Conservation (phyloP, 169 alveolate species). For the Plasmodium knowlesi region DNA sequence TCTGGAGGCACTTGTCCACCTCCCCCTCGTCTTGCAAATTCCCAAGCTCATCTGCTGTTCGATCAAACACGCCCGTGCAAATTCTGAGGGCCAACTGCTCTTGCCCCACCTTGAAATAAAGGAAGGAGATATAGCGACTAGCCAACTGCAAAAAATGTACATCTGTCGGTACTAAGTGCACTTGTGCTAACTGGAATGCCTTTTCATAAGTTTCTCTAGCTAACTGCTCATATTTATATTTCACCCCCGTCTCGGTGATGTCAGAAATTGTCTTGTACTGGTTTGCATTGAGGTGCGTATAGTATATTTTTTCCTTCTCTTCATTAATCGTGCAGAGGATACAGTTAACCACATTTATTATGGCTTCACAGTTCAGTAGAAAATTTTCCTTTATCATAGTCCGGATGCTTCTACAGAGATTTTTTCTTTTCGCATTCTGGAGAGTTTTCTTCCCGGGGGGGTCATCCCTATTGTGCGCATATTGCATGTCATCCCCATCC, state of each 20-base stretch:
- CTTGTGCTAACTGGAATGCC: constrained; percentile 23
- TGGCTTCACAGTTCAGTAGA: constrained; percentile 44
- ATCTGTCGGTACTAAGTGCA: constrained; percentile 34
- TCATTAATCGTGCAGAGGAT: constrained; percentile 31
- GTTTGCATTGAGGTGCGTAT: constrained; percentile 41
- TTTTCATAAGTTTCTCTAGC: constrained; percentile 48
- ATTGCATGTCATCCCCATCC: neutral
- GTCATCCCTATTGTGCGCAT: neutral
- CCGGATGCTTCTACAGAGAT: constrained; percentile 41
- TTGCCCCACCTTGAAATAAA: constrained; percentile 40
- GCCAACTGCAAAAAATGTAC: constrained; percentile 35
- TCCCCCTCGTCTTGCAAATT: constrained; percentile 24
- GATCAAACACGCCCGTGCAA: constrained; percentile 37
- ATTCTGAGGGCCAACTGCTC: constrained; percentile 41
- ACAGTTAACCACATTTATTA: constrained; percentile 44
- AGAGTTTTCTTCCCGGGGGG: neutral
- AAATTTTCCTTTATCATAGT: constrained; percentile 16
- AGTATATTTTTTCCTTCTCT: constrained; percentile 21
- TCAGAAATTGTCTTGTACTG: constrained; percentile 54
- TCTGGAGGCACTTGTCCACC: constrained; percentile 28
- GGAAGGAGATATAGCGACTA: constrained; percentile 36
- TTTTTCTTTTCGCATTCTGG: neutral
- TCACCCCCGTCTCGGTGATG: constrained; percentile 70
- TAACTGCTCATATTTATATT: constrained; percentile 69
- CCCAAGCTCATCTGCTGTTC: neutral